Percentiles rank a stretch among this genome's conserved stretches.
These are phyloP conservation scores for Diaporthe velutina DNA, from an alignment of 2,329 filamentous ascomycete species.

Conservation along the genomic window DNA sequence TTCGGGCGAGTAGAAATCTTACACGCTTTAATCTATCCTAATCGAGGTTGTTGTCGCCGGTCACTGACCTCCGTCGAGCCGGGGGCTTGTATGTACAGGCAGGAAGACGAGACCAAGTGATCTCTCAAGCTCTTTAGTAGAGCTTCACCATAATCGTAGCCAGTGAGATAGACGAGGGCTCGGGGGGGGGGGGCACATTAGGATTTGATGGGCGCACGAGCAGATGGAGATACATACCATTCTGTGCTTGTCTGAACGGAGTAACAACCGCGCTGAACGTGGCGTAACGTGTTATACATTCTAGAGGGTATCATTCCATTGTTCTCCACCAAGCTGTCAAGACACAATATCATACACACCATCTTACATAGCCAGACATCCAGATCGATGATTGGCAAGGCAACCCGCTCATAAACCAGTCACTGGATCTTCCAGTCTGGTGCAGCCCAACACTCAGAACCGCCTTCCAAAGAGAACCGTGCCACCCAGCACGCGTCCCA, in stretches of 20 bases:
- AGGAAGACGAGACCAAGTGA: background rate
- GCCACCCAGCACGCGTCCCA: constrained; percentile 76
- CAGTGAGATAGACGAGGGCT: background rate
- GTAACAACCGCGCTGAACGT: background rate
- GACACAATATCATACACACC: constrained; percentile 13
- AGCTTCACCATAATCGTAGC: background rate
- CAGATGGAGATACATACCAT: background rate
- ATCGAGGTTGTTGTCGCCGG: background rate
- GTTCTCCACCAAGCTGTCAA: background rate
- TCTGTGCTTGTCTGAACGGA: background rate
- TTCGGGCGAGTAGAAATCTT: too few species aligned
- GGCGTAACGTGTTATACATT: background rate
- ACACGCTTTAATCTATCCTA: background rate
- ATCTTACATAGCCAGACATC: background rate
- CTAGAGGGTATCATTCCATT: constrained; percentile 21
- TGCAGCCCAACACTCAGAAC: constrained; percentile 45
- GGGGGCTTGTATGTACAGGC: background rate
- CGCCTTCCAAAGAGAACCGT: constrained; percentile 61
- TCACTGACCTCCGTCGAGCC: too few species aligned
- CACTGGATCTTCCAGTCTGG: too few species aligned
- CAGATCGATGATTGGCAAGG: background rate
- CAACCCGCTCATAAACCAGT: background rate
- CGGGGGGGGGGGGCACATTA: too few species aligned
- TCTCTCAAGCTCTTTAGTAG: background rate
- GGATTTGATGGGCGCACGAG: background rate